Base-by-base conservation (phyloP, 257 asterid species). In the Marsdenia floribunda region DNA sequence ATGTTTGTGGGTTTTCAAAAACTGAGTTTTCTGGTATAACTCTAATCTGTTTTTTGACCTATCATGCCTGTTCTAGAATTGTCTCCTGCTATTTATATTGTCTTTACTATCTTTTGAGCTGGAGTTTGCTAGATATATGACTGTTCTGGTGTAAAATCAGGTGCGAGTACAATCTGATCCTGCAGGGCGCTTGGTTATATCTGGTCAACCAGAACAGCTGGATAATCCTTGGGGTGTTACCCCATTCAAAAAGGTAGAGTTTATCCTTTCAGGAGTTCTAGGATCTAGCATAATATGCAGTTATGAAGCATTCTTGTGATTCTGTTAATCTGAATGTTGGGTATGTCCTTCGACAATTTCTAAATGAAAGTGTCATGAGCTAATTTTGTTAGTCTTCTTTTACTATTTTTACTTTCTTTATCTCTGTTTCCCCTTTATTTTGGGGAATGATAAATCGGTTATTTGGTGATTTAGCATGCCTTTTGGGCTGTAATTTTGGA, bases 161-260 rank as follows among this genome's bases (percentile, higher is more conserved):
- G 97, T 93, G 65, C 93, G 90, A 0, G 97, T 93, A 60, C 96
- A 93, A 82, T 91, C 97, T 55, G 98, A 93, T 87, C 98, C 98
- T 63, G 96, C 96, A 2, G 98, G 98, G 9, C 96, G 97, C 68
- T 85, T 93, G 87, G 98, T 93, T 54, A 93, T 93, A 81, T 88
- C 97, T 29, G 98, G 98, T 60, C 96, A 90, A 81, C 97, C 98
- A 18, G 98, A 91, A 78, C 92, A 89, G 74, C 86, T 84, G 86
- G 97, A 93, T 77, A 93, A 93, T 84, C 98, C 96, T 37, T 93
- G 98, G 98, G 98, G 97, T 61, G 98, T 93, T 79, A 82, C 87
- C 75, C 88, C 97, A 75, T 90, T 93, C 82, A 93, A 91, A 84
- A 93, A 93, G 96, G 98, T 91, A 71, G 55, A n/a, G 14, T 80